phyloP scores from a whole-genome alignment of 2,329 filamentous ascomycete species.

The Fusarium pininemorale region DNA sequence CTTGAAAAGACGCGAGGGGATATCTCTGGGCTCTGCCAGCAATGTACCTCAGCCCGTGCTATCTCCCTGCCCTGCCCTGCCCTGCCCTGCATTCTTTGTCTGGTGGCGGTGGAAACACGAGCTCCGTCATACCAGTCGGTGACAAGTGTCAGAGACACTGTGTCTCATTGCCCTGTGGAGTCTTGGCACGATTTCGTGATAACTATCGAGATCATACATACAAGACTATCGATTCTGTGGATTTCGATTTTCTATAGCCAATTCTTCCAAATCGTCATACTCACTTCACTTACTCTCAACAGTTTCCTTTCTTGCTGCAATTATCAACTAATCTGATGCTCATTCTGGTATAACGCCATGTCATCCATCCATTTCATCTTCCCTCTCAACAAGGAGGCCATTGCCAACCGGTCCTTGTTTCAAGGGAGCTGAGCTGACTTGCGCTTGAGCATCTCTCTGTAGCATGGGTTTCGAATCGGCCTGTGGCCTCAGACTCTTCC shows the following conservation, averaged over 20 bases:
- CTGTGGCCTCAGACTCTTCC: background rate
- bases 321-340: background rate
- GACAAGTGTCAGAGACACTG: slow-evolving; percentile 6
- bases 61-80: background rate
- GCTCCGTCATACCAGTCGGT: slow-evolving; percentile 21
- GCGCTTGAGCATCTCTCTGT: background rate
- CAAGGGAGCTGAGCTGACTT: background rate
- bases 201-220: slow-evolving; percentile 6
- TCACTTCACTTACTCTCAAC: background rate
- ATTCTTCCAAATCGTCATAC: slow-evolving; percentile 5
- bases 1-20: background rate
- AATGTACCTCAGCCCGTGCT: background rate
- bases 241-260: slow-evolving; percentile 27
- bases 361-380: background rate
- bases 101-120: slow-evolving; percentile 14
- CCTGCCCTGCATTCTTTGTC: slow-evolving; percentile 20
- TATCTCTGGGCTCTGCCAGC: slow-evolving; percentile 26
- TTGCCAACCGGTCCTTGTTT: background rate
- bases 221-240: slow-evolving; percentile 14
- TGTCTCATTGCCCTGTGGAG: slow-evolving; percentile 28
- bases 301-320: background rate
- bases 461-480: background rate
- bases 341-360: background rate
- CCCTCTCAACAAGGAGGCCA: background rate
- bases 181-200: background rate